Evolutionary conservation across 1,284 basidiomycete species (phyloP).

Genomic region (Puccinia coronata): DNA sequence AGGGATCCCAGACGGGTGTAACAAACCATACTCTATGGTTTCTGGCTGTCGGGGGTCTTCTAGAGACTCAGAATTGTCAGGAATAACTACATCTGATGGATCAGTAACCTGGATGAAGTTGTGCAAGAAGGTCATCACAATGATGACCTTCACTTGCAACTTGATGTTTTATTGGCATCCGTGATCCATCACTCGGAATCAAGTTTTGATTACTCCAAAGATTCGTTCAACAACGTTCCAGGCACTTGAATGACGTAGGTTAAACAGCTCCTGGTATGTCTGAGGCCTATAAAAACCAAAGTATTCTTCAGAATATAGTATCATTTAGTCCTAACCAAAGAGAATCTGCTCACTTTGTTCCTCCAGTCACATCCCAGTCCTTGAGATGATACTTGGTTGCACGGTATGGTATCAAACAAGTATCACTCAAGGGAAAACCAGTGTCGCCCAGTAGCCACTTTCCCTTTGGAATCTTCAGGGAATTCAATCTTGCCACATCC

Average conservation of each 20-base stretch:
- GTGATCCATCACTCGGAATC: neutral
- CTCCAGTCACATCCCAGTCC: constrained; percentile 14
- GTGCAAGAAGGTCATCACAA: constrained; percentile 10
- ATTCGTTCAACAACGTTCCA: constrained; percentile 50
- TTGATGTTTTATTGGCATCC: neutral
- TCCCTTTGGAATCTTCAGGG: neutral
- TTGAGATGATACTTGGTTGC: constrained; percentile 14
- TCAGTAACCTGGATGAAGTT: neutral
- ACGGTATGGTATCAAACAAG: constrained; percentile 9
- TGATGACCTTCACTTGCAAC: constrained; percentile 10
- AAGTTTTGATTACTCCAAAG: constrained; percentile 50
- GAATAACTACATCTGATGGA: neutral
- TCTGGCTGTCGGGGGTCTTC: neutral
- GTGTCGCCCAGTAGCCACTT: constrained; percentile 11
- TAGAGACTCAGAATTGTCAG: neutral
- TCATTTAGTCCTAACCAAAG: too few species aligned
- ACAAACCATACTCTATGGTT: neutral
- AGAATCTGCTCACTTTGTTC: neutral
- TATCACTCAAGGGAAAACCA: neutral
- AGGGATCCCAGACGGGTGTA: neutral
- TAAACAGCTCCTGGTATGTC: constrained; percentile 50
- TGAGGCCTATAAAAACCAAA: constrained; percentile 28
- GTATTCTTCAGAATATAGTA: neutral
- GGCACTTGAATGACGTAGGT: constrained; percentile 50
- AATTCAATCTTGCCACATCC: neutral